phyloP scores from a whole-genome alignment of 1,284 basidiomycete genomes.

The Microstroma glucosiphilum region DNA sequence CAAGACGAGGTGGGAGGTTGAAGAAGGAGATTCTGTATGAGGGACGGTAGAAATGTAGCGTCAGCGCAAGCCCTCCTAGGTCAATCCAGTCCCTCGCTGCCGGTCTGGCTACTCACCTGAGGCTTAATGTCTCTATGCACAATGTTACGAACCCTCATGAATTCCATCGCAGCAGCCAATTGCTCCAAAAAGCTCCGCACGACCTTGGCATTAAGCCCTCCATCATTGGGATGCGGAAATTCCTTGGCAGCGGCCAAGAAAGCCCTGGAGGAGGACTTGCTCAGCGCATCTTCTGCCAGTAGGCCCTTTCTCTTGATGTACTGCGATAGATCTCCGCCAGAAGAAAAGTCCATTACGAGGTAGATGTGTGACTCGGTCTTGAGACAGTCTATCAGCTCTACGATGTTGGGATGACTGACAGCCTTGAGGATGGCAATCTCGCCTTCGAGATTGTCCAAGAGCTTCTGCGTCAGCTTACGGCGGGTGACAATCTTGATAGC shows the following conservation, averaged over 20 bases:
- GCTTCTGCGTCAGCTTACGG: conserved; percentile 79
- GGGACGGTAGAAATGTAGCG: background rate
- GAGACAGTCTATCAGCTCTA: conserved; percentile 84
- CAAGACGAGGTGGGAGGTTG: conserved; percentile 75
- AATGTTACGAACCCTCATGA: conserved; percentile 78
- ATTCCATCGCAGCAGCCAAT: conserved; percentile 88
- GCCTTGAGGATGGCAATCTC: conserved; percentile 96
- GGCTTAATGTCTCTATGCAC: conserved; percentile 98
- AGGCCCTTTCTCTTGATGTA: conserved; percentile 63
- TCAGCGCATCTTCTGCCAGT: conserved; percentile 4
- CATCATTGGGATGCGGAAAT: conserved; percentile 82
- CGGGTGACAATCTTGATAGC: conserved; percentile 94
- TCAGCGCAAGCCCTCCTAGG: conserved; percentile 5
- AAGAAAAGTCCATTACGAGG: conserved; percentile 95
- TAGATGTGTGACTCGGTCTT: conserved; percentile 89
- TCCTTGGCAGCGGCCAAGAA: conserved; percentile 17
- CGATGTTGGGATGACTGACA: conserved; percentile 86
- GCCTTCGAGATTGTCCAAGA: conserved; percentile 91
- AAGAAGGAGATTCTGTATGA: conserved; percentile 71
- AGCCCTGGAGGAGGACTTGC: conserved; percentile 1
- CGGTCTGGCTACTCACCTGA: conserved; percentile 54
- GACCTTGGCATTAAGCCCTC: conserved; percentile 82
- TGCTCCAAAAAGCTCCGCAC: conserved; percentile 89
- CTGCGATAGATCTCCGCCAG: conserved; percentile 87
- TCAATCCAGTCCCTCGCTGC: background rate